Evolutionary conservation across 192 early-diverging fungal species (phyloP).

Genomic region (Coemansia sp.): DNA sequence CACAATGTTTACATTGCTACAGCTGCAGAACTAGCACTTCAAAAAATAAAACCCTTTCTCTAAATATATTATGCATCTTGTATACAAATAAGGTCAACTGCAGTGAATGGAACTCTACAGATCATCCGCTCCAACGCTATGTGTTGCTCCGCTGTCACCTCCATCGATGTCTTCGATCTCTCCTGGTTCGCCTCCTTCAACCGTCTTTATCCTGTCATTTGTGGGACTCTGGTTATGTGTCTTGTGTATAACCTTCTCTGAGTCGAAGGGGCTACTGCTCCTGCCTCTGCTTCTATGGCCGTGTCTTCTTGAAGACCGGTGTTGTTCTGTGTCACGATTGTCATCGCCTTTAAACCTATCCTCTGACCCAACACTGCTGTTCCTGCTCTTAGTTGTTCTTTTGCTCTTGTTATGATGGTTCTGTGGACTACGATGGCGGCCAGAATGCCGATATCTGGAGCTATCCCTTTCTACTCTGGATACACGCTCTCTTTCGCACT

Average conservation of each 20-base stretch:
- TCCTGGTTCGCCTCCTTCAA: conserved; percentile 52
- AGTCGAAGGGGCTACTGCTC: conserved; percentile 11
- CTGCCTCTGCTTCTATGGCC: background rate
- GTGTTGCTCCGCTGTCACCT: background rate
- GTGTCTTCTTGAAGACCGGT: conserved; percentile 2
- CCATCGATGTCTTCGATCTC: conserved; percentile 44
- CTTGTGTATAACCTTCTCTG: conserved; percentile 4
- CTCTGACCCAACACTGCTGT: background rate
- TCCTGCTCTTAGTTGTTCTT: conserved; percentile 7
- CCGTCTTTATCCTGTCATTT: background rate
- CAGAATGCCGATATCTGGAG: background rate
- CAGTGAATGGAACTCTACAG: no score
- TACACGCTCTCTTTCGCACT: conserved; percentile 22
- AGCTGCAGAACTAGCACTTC: no score
- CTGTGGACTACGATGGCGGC: conserved; percentile 1
- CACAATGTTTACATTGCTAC: background rate
- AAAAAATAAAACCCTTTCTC: no score
- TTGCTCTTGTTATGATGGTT: conserved; percentile 5
- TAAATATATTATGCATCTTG: no score
- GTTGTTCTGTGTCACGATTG: background rate
- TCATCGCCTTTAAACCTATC: conserved; percentile 9
- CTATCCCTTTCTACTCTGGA: conserved; percentile 7
- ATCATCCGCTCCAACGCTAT: background rate
- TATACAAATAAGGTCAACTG: no score
- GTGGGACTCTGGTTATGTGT: background rate